A percentile compares a stretch with the other conserved stretches of the same genome.
Evolutionary conservation across 768 basidiomycete genomes (phyloP).

Genomic region (Hypsizygus marmoreus): DNA sequence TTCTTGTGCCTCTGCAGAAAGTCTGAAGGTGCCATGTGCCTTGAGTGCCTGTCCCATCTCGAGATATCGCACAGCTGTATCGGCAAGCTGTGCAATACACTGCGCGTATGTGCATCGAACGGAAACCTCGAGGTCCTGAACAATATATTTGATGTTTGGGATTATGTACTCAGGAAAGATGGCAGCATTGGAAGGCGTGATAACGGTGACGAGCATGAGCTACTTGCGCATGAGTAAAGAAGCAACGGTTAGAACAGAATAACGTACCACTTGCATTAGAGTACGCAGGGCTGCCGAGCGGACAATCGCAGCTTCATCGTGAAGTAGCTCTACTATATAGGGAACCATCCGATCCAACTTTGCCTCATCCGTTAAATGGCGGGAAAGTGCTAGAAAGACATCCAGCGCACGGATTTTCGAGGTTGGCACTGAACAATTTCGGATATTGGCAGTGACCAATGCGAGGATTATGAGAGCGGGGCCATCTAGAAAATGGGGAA

Average conservation of each 20-base stretch:
- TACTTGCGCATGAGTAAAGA: background rate
- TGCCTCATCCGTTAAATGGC: constrained; percentile 89
- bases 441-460: constrained; percentile 83
- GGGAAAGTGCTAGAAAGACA: constrained; percentile 78
- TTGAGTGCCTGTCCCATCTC: constrained; percentile 94
- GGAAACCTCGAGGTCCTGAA: constrained; percentile 83
- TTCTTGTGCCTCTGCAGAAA: constrained; percentile 64
- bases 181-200: constrained; percentile 41
- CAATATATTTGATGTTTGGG: constrained; percentile 82
- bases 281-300: constrained; percentile 78
- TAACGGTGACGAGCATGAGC: constrained; percentile 27
- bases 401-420: constrained; percentile 87
- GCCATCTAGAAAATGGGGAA: constrained; percentile 58
- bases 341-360: constrained; percentile 93
- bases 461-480: constrained; percentile 88
- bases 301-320: constrained; percentile 84
- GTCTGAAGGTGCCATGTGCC: constrained; percentile 74
- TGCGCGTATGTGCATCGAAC: constrained; percentile 81
- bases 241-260: background rate
- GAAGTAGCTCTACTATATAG: constrained; percentile 84
- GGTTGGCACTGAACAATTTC: constrained; percentile 83
- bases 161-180: constrained; percentile 97
- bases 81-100: constrained; percentile 81
- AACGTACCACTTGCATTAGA: constrained; percentile 79
- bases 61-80: constrained; percentile 83